Evolutionary conservation across 305 asterid genomes (phyloP).

Genomic region (Vinca major): DNA sequence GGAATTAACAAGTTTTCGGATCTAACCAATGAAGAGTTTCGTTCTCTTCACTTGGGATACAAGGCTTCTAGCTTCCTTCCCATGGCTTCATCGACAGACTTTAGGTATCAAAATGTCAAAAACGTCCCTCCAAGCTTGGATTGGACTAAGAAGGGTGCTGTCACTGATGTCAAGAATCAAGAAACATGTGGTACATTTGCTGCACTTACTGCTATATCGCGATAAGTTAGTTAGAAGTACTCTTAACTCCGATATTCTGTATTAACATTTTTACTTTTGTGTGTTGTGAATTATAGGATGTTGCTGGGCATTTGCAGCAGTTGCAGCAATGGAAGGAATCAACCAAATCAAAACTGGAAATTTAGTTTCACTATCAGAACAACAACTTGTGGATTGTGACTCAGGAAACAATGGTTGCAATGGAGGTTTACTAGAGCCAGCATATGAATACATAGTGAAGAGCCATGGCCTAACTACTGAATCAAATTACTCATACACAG

Average conservation of each 20-base stretch:
- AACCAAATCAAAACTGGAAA: constrained; percentile 18
- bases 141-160: constrained; percentile 43
- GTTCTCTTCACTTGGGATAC: not conserved
- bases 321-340: constrained; percentile 42
- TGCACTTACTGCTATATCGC: too few relatives aligned
- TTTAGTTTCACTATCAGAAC: constrained; percentile 23
- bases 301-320: constrained; percentile 57
- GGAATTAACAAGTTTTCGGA: constrained; percentile 6
- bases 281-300: constrained; percentile 38
- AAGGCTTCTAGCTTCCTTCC: not conserved
- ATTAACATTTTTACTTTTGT: too few relatives aligned
- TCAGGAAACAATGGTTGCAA: constrained; percentile 9
- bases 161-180: constrained; percentile 40
- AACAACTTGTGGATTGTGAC: constrained; percentile 30
- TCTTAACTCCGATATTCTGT: not conserved
- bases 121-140: constrained; percentile 26
- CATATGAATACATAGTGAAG: constrained; percentile 14
- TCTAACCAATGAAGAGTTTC: constrained; percentile 11
- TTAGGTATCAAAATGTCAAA: constrained; percentile 18
- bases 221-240: too few relatives aligned
- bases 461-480: constrained; percentile 24
- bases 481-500: constrained; percentile 20
- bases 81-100: not conserved
- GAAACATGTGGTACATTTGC: constrained; percentile 22
- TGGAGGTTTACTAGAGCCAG: constrained; percentile 20